Percentiles rank a stretch among this genome's conserved stretches.
Conservation (phyloP, 805 yeast species). For the Candida arabinofermentans region DNA sequence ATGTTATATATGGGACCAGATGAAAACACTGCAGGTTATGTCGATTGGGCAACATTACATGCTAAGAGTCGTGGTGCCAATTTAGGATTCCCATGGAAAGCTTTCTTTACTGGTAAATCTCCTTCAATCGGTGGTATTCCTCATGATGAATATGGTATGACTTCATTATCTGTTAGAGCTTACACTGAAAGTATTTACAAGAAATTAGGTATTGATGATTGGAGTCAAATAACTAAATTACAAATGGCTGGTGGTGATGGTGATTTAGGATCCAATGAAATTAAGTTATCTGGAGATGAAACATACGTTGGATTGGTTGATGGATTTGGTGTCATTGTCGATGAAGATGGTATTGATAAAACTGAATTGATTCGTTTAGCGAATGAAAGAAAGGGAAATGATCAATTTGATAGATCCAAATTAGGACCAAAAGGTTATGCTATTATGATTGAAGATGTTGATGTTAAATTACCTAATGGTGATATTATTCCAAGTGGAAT, state of each 20-base stretch:
- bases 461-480: conserved; percentile 76
- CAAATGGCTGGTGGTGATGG: conserved; percentile 99
- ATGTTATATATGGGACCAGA: conserved; percentile 98
- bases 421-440: conserved; percentile 74
- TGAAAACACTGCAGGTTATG: conserved; percentile 94
- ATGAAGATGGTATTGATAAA: conserved; percentile 85
- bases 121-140: conserved; percentile 95
- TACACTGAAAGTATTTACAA: conserved; percentile 85
- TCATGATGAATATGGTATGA: conserved; percentile 97
- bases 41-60: conserved; percentile 96
- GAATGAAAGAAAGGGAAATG: conserved; percentile 67
- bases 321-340: conserved; percentile 93
- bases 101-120: conserved; percentile 94
- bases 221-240: conserved; percentile 61
- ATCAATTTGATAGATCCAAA: conserved; percentile 59
- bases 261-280: conserved; percentile 94
- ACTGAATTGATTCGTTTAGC: conserved; percentile 78
- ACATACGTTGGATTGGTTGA: conserved; percentile 85
- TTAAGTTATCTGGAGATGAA: conserved; percentile 78
- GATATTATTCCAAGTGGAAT: conserved; percentile 75
- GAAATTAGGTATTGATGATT: conserved; percentile 58
- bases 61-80: conserved; percentile 90
- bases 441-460: conserved; percentile 81
- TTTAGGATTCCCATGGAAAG: conserved; percentile 79
- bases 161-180: conserved; percentile 89